phyloP scores from a whole-genome alignment of 495 filamentous ascomycete genomes.

The Aspergillus haitiensis region DNA sequence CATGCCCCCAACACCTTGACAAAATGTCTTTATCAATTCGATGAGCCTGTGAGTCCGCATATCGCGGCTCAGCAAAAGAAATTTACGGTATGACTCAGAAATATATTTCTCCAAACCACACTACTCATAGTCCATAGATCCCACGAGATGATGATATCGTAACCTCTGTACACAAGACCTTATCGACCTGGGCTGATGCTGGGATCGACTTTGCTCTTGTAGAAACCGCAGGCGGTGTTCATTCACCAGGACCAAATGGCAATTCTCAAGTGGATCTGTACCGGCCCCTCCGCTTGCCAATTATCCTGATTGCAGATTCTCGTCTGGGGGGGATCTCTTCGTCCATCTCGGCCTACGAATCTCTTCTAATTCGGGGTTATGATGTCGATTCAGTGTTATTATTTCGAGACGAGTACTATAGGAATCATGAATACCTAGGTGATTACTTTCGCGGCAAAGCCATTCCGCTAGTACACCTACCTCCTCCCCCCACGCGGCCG shows the following conservation, averaged over 20 bases:
- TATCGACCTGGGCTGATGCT: constrained; percentile 41
- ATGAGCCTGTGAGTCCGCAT: constrained; percentile 71
- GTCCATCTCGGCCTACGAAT: constrained; percentile 75
- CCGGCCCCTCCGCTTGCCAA: constrained; percentile 65
- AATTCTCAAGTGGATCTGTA: constrained; percentile 74
- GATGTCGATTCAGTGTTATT: constrained; percentile 66
- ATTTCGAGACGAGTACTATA: constrained; percentile 61
- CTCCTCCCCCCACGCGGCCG: constrained; percentile 50
- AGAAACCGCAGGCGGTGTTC: constrained; percentile 76
- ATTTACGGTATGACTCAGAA: constrained; percentile 22
- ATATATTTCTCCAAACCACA: not conserved
- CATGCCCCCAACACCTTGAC: constrained; percentile 55
- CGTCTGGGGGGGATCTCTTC: constrained; percentile 72
- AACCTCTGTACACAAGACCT: constrained; percentile 46
- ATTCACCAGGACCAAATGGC: constrained; percentile 72
- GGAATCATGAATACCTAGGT: constrained; percentile 63
- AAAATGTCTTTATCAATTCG: constrained; percentile 66
- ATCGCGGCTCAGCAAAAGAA: constrained; percentile 55
- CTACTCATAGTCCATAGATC: constrained; percentile 28
- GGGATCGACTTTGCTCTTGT: constrained; percentile 54
- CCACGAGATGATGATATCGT: constrained; percentile 51
- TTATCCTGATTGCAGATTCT: constrained; percentile 70
- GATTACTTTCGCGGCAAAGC: constrained; percentile 61
- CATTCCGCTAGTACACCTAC: constrained; percentile 54
- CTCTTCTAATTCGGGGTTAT: constrained; percentile 68